Conservation (phyloP, 2,329 filamentous ascomycete species). For the Chaetomium sp. region DNA sequence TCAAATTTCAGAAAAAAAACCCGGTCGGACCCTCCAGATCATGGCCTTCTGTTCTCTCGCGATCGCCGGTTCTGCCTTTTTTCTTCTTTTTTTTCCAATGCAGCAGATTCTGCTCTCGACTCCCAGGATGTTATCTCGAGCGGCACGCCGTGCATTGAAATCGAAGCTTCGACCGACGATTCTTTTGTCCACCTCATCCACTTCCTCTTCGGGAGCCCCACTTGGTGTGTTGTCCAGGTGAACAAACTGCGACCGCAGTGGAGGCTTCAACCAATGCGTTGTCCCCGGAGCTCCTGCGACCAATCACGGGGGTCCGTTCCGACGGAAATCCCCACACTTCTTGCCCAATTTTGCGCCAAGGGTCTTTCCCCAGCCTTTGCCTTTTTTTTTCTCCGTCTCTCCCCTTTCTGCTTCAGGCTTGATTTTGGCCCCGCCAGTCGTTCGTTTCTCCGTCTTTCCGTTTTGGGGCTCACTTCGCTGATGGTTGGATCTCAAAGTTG, state of each 20-base stretch:
- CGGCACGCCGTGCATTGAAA: neutral
- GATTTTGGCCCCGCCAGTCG: neutral
- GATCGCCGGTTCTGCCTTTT: neutral
- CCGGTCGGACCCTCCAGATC: neutral
- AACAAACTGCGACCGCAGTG: neutral
- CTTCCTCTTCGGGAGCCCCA: slow-evolving; percentile 7
- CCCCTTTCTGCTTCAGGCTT: neutral
- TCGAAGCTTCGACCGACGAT: neutral
- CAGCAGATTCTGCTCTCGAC: too few species aligned
- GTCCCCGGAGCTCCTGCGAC: neutral
- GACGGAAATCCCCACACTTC: neutral
- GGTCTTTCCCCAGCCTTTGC: neutral
- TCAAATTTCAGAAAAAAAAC: neutral
- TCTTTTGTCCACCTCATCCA: slow-evolving; percentile 2
- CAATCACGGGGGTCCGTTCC: neutral
- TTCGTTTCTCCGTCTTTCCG: neutral
- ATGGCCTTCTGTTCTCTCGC: neutral
- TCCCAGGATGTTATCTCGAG: too few species aligned
- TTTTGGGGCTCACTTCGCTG: neutral
- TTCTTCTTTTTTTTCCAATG: neutral
- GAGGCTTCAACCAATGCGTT: neutral
- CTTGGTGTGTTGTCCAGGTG: slow-evolving; percentile 13
- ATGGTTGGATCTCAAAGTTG: neutral
- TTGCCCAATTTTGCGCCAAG: neutral
- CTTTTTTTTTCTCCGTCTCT: neutral